Evolutionary conservation across 2,329 filamentous ascomycete species (phyloP).

Genomic region (Tolypocladium ovalisporum): DNA sequence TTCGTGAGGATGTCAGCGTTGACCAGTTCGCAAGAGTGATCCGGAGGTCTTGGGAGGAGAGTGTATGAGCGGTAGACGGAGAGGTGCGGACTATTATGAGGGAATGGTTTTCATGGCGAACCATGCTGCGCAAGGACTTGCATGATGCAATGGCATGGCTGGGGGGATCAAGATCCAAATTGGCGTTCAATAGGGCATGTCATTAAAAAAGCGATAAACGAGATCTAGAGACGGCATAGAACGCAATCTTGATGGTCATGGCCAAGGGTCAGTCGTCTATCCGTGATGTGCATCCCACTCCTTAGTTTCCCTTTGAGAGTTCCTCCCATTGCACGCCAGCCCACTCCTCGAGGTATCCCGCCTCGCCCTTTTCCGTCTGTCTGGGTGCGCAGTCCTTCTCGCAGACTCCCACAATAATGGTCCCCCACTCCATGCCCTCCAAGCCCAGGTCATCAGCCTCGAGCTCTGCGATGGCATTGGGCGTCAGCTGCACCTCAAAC

Average conservation of each 20-base stretch:
- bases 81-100: neutral
- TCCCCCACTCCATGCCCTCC: constrained; percentile 98
- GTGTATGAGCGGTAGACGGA: constrained; percentile 12
- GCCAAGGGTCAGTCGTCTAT: neutral
- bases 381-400: constrained; percentile 61
- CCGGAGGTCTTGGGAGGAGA: constrained; percentile 74
- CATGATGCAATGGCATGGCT: constrained; percentile 14
- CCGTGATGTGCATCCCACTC: constrained; percentile 6
- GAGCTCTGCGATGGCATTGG: constrained; percentile 79
- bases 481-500: constrained; percentile 89
- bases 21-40: constrained; percentile 77
- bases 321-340: constrained; percentile 98
- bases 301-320: constrained; percentile 28
- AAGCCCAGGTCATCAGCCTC: constrained; percentile 63
- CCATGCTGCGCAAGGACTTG: constrained; percentile 16
- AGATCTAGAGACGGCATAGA: constrained; percentile 19
- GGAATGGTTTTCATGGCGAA: constrained; percentile 8
- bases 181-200: constrained; percentile 26
- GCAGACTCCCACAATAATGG: constrained; percentile 79
- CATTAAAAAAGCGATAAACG: constrained; percentile 22
- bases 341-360: constrained; percentile 89
- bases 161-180: constrained; percentile 16
- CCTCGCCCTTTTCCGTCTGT: constrained; percentile 47
- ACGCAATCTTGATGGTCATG: constrained; percentile 11
- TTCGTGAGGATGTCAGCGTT: constrained; percentile 88